Conservation (phyloP, 768 basidiomycete species). For the Suillus luteus region DNA sequence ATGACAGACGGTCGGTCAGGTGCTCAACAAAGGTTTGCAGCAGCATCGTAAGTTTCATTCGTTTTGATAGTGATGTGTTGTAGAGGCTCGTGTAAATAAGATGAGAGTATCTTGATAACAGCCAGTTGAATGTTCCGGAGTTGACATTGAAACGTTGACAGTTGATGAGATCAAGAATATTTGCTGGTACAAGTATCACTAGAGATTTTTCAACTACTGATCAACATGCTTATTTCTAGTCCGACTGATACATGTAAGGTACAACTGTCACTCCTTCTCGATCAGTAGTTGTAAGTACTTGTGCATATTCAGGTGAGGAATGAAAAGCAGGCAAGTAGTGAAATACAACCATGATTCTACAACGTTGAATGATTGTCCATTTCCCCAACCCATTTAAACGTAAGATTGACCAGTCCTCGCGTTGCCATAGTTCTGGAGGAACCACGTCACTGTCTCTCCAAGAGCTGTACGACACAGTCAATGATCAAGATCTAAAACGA, state of each 20-base stretch:
- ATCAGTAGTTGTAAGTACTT: neutral
- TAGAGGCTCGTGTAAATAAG: constrained; percentile 1
- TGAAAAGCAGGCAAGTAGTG: neutral
- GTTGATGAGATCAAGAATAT: constrained; percentile 20
- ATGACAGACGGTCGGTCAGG: constrained; percentile 17
- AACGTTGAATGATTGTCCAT: neutral
- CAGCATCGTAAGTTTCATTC: constrained; percentile 5
- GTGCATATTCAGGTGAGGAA: neutral
- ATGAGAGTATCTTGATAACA: constrained; percentile 23
- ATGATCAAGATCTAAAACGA: constrained; percentile 9
- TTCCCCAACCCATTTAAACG: neutral
- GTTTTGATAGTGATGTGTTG: neutral
- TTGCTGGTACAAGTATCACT: constrained; percentile 20
- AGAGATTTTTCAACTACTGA: constrained; percentile 10
- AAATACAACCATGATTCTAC: neutral
- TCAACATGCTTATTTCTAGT: neutral
- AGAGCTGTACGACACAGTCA: constrained; percentile 53
- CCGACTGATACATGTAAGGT: neutral
- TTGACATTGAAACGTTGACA: constrained; percentile 22
- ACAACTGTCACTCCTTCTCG: neutral
- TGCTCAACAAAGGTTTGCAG: constrained; percentile 23
- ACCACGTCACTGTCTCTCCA: constrained; percentile 81
- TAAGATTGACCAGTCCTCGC: constrained; percentile 58
- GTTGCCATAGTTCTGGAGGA: constrained; percentile 75
- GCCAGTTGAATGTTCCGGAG: constrained; percentile 20